A percentile compares a stretch with the other conserved stretches of the same genome.
These are phyloP conservation scores for Eutrema salsugineum DNA, from an alignment of 441 rosid species.

Conservation along the genomic window DNA sequence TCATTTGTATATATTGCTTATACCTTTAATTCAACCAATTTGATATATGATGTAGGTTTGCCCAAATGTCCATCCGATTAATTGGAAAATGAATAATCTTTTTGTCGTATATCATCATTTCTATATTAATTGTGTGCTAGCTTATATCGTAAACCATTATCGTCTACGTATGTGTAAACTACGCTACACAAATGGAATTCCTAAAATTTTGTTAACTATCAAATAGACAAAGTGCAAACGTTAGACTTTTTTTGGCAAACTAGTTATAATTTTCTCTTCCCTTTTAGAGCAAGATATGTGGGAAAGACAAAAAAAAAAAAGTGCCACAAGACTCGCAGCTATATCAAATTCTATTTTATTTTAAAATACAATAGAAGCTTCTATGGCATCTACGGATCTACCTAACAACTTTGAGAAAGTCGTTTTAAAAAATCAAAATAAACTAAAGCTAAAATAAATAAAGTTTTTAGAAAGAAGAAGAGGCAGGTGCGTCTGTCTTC, in stretches of 20 bases:
- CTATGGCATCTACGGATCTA: slow-evolving; percentile 32
- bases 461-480: neutral
- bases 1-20: too few relatives aligned
- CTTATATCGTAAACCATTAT: neutral
- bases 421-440: neutral
- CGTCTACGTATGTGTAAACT: neutral
- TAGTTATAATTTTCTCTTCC: neutral
- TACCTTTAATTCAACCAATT: too few relatives aligned
- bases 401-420: slow-evolving; percentile 32
- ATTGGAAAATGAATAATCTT: too few relatives aligned
- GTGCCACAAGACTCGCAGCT: neutral
- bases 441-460: neutral
- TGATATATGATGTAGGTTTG: too few relatives aligned
- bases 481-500: slow-evolving; percentile 26
- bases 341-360: neutral
- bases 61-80: too few relatives aligned
- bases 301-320: neutral
- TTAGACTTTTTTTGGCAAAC: neutral
- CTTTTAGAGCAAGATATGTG: neutral
- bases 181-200: neutral
- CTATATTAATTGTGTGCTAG: too few relatives aligned
- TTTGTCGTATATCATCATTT: too few relatives aligned
- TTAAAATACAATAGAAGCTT: slow-evolving; percentile 12
- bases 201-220: neutral
- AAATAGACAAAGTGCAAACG: neutral